phyloP scores from a whole-genome alignment of 2,329 filamentous ascomycete genomes.

The Phoma sp. region DNA sequence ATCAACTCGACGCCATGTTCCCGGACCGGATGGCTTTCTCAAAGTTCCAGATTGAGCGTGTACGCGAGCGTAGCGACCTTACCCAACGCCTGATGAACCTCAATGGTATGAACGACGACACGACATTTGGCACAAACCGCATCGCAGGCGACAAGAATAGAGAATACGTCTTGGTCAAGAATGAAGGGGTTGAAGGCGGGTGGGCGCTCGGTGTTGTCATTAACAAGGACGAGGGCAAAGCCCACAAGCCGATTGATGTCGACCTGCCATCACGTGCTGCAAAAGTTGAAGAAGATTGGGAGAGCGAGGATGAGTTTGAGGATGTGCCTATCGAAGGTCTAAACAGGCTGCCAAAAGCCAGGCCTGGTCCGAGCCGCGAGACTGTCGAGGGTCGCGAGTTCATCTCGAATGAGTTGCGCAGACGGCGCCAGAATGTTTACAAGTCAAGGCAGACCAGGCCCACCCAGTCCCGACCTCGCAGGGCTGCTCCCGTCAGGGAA shows the following conservation, averaged over 20 bases:
- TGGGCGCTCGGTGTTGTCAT: constrained; percentile 96
- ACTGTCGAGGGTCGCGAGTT: constrained; percentile 46
- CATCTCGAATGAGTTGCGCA: constrained; percentile 49
- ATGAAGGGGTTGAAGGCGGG: constrained; percentile 91
- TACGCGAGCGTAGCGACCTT: constrained; percentile 89
- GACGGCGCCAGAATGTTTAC: constrained; percentile 58
- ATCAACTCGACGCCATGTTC: constrained; percentile 96
- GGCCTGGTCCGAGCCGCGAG: constrained; percentile 37
- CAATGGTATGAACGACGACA: constrained; percentile 84
- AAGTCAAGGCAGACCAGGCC: constrained; percentile 47
- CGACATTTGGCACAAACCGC: constrained; percentile 70
- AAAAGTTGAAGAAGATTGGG: constrained; percentile 67
- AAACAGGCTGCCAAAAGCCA: constrained; percentile 77
- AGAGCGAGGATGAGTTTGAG: constrained; percentile 84
- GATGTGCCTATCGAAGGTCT: constrained; percentile 91
- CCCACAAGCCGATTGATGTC: constrained; percentile 90
- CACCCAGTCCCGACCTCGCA: constrained; percentile 22
- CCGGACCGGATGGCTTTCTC: constrained; percentile 97
- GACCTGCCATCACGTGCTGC: constrained; percentile 63
- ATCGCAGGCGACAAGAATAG: constrained; percentile 86
- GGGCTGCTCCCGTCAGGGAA: constrained; percentile 32
- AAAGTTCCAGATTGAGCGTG: constrained; percentile 92
- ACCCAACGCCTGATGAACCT: constrained; percentile 95
- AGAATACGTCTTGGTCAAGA: constrained; percentile 96
- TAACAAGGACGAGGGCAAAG: constrained; percentile 79